phyloP scores from a whole-genome alignment of 2,329 filamentous ascomycete genomes.

The Aspergillus eucalypticola region DNA sequence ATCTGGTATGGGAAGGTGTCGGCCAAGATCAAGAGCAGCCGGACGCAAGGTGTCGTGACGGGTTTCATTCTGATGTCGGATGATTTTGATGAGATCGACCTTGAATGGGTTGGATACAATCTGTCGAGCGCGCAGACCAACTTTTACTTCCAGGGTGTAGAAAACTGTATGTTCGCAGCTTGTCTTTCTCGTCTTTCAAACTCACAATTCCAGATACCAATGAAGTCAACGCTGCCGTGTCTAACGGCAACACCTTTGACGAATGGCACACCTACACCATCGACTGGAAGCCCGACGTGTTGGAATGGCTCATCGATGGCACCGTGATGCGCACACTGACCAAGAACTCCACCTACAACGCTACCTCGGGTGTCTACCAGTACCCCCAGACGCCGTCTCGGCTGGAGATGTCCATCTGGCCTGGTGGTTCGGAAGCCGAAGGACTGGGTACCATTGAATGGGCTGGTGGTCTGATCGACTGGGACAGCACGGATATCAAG shows the following conservation, averaged over 20 bases:
- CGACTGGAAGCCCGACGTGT: slow-evolving; percentile 3
- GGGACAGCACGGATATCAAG: slow-evolving; percentile 2
- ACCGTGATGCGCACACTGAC: slow-evolving; percentile 2
- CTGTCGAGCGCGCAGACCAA: slow-evolving; percentile 6
- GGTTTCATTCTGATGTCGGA: slow-evolving; percentile 6
- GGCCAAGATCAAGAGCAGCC: slow-evolving; percentile 7
- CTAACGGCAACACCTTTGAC: not conserved
- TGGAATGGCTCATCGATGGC: slow-evolving; percentile 3
- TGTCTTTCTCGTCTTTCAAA: rapidly evolving
- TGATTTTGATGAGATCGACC: slow-evolving; percentile 4
- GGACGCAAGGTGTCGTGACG: not conserved
- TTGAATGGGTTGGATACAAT: slow-evolving; percentile 6
- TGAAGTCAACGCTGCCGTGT: not conserved
- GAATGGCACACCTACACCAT: slow-evolving; percentile 7
- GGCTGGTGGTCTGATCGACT: slow-evolving; percentile 4
- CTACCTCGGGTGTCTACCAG: not conserved
- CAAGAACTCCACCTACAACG: slow-evolving; percentile 4
- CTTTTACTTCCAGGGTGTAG: slow-evolving; percentile 7
- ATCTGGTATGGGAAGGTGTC: slow-evolving; percentile 9
- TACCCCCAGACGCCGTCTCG: slow-evolving; percentile 7
- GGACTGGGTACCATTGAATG: slow-evolving; percentile 2
- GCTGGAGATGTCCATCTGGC: slow-evolving; percentile 7
- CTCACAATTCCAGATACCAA: not conserved
- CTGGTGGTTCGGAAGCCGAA: not conserved
- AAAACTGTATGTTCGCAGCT: not conserved